Evolutionary conservation across 352 stramenopile genomes (phyloP), one percentile per base, ranked within the genome.

Genomic region (Phytopythium chamaehyphon): DNA sequence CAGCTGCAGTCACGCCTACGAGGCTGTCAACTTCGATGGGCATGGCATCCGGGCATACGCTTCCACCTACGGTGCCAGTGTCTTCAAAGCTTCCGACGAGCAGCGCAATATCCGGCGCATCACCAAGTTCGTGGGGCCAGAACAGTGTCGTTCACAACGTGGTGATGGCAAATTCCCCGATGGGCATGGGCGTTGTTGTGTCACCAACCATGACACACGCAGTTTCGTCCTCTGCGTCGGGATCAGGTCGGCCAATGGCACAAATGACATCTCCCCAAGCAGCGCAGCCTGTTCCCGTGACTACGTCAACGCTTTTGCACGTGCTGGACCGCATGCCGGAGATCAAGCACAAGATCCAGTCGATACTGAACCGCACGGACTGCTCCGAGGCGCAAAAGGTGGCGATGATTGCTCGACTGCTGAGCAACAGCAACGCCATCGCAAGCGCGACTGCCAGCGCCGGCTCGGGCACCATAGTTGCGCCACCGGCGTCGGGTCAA

Each of bases 311-410:
- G 23, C 51, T 94, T 40, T 54, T 94, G 23, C 77, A 92, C 43
- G 82, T 94, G 18, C 58, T 94, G 18, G 84, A 94, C 47, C 77
- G 81, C 6, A 91, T 93, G 82, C 84, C 84, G 18, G 82, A 92
- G 76, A 91, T 94, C 62, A 94, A 94, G 76, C 82, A 89, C 69
- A 90, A 94, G 71, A 94, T 94, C 54, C 84, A 94, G 64, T 76
- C 75, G 16, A 93, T 94, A 56, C 51, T 94, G 21, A 90, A 93
- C 53, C 82, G 84, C 12, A 78, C 59, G 18, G 83, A 94, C 51
- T 92, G 80, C 64, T 90, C 82, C n/a, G 84, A 94, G 61, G 78
- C 79, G 8, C 84, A 94, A 60, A 94, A 94, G 50, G 84, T 94
- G 47, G 83, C 82, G 12, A 91, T 94, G 82, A 94, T 94, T 24